Conservation (phyloP, 2,329 filamentous ascomycete genomes). For the Curvularia hawaiiensis region DNA sequence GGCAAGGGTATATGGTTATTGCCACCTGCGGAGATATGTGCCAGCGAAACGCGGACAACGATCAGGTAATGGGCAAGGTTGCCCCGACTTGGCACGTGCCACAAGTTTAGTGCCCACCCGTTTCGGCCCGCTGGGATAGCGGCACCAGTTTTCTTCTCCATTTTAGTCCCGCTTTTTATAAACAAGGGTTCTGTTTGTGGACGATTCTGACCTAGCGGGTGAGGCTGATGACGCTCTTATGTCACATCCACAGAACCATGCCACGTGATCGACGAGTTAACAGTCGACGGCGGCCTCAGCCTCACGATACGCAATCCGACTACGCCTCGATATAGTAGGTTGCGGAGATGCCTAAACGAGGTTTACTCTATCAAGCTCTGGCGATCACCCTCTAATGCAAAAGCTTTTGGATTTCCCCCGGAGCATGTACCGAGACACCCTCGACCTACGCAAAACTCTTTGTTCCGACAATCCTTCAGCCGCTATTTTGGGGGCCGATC, state of each 20-base stretch:
- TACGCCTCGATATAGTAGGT: neutral
- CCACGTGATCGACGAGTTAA: neutral
- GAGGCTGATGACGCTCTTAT: neutral
- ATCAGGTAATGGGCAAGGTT: neutral
- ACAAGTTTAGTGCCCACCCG: neutral
- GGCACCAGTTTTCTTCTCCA: neutral
- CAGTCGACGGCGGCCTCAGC: neutral
- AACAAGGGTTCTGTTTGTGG: neutral
- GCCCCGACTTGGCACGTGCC: neutral
- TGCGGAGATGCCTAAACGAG: no score
- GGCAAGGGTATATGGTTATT: neutral
- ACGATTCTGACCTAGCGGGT: neutral
- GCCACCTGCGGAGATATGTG: neutral
- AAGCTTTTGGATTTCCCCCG: neutral
- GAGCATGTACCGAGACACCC: neutral
- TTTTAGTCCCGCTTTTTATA: neutral
- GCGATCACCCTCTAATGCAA: neutral
- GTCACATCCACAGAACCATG: neutral
- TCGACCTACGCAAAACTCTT: neutral
- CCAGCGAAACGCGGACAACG: neutral
- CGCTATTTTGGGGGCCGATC: neutral
- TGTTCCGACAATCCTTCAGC: neutral
- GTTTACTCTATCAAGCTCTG: neutral
- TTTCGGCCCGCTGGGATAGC: neutral
- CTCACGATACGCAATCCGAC: neutral